Evolutionary conservation across 768 basidiomycete species (phyloP), one percentile per base, ranked within the genome.

Genomic region (Lyophyllum semitale): DNA sequence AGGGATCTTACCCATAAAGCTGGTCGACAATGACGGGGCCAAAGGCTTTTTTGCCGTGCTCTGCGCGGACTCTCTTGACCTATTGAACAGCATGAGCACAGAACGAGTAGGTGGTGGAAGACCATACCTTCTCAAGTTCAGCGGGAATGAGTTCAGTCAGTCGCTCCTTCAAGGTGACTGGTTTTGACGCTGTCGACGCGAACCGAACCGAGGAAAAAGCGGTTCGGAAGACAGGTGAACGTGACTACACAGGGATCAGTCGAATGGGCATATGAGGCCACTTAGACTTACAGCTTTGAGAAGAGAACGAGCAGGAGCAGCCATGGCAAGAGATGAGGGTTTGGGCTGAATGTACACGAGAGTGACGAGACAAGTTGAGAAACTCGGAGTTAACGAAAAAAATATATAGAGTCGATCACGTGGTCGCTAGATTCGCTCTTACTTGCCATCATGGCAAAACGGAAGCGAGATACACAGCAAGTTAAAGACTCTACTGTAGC

Each of bases 81-180:
- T 92, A 17, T 18, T 20, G 4, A 8, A 27, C 3, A 17, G 15
- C 15, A n/a, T 45, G 27, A 45, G 44, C 2, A 45, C 25, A 44
- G 13, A n/a, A 18, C 15, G 4, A n/a, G 17, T 2, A 18, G 13
- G 8, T 17, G 27, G 9, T 15, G 15, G 11, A 9, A 4, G 1
- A n/a, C 67, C 78, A 45, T 45, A 88, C 88, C 68, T 85, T 84
- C 68, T 90, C 88, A 54, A 88, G 82, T 68, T 96, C 89, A 59
- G 80, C 78, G 55, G 96, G 96, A 65, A 98, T 98, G 72, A 98
- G 85, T 75, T 97, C 92, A 30, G 91, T 84, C 57, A 98, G 81
- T 49, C 93, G 84, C 75, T 98, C 94, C 78, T 95, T 96, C 69
- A 98, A 83, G 25, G 92, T 85, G 56, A 83, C 79, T 41, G 83